A percentile compares a stretch with the other conserved stretches of the same genome.
phyloP scores from a whole-genome alignment of 139 green algal genomes.

The Haematococcus sp. region DNA sequence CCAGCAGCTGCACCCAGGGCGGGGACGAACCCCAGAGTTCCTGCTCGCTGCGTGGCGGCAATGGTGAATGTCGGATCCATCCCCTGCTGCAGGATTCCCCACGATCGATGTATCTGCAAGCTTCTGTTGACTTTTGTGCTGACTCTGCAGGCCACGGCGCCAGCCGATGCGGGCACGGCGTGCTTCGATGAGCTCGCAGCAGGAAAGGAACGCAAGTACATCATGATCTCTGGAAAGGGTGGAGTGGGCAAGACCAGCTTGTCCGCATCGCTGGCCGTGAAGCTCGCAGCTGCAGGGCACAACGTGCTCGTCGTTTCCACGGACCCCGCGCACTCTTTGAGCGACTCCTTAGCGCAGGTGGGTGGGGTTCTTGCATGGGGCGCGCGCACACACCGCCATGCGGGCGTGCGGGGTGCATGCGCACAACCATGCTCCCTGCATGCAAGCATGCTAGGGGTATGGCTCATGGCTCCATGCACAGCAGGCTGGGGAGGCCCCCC shows the following conservation, averaged over 20 bases:
- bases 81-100: no score
- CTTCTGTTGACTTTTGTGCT: background rate
- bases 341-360: constrained; percentile 91
- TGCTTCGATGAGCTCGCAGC: constrained; percentile 66
- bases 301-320: constrained; percentile 94
- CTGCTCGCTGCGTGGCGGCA: no score
- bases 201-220: constrained; percentile 77
- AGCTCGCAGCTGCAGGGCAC: constrained; percentile 85
- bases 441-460: no score
- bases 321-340: constrained; percentile 94
- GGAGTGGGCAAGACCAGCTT: constrained; percentile 97
- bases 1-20: no score
- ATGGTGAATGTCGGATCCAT: no score
- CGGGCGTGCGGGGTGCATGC: no score
- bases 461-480: no score
- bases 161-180: background rate
- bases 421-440: no score
- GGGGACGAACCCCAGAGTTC: no score
- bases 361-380: background rate
- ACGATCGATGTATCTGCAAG: no score
- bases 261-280: constrained; percentile 85
- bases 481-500: no score
- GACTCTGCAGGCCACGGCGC: background rate
- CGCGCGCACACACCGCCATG: no score
- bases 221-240: constrained; percentile 90